These are phyloP conservation scores for Hymenoscyphus occultus DNA, from an alignment of 2,329 filamentous ascomycete species.

Conservation along the genomic window DNA sequence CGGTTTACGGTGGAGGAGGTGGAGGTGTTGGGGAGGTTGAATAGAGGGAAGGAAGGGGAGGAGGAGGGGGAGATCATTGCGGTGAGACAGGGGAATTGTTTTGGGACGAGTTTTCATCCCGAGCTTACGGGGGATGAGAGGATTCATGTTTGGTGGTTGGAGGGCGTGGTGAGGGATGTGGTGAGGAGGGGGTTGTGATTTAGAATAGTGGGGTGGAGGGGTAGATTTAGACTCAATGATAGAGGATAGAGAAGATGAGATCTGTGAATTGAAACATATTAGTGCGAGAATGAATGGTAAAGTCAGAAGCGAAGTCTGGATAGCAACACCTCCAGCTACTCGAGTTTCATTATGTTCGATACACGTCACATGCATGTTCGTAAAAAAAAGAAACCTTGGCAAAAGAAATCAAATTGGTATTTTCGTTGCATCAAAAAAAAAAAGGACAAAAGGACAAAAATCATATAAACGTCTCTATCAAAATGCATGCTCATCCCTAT, in stretches of 20 bases:
- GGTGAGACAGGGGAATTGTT: conserved; percentile 84
- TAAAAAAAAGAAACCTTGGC: not conserved
- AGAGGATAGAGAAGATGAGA: too few species aligned
- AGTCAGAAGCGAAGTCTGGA: too few species aligned
- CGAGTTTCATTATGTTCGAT: too few species aligned
- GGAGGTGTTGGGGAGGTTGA: conserved; percentile 50
- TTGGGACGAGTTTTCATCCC: conserved; percentile 94
- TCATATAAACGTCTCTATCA: not conserved
- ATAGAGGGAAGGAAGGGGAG: conserved; percentile 38
- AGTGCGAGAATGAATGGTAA: too few species aligned
- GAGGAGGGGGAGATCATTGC: conserved; percentile 76
- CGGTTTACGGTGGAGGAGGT: conserved; percentile 37
- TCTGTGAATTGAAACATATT: too few species aligned
- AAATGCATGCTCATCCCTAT: conserved; percentile 13
- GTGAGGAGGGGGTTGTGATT: conserved; percentile 17
- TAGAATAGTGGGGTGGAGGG: not conserved
- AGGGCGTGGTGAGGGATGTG: conserved; percentile 55
- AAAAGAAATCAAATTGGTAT: conserved; percentile 9
- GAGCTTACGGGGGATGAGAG: conserved; percentile 84
- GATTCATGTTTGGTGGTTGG: conserved; percentile 93
- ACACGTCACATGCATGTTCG: not conserved
- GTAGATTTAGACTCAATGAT: not conserved
- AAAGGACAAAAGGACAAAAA: not conserved
- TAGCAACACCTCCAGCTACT: too few species aligned
- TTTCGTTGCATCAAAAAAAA: conserved; percentile 1